Conservation (phyloP, 2,329 filamentous ascomycete species). For the Paracorniculantispora psalliotae region DNA sequence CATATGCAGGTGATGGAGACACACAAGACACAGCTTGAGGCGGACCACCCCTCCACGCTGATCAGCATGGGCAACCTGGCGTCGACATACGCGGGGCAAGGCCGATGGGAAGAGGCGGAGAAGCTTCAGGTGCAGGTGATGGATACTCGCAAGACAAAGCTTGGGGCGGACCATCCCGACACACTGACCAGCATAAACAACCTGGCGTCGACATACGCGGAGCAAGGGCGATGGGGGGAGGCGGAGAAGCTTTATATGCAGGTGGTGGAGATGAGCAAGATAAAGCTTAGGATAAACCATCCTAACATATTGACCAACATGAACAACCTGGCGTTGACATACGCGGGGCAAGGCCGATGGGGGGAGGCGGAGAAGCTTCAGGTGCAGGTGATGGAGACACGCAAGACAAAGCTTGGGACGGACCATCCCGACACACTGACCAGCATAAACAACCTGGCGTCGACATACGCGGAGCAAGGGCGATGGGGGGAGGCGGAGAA, state of each 20-base stretch:
- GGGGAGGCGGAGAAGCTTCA: background rate
- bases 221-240: background rate
- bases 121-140: too few species aligned
- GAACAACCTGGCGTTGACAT: background rate
- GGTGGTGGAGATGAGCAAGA: background rate
- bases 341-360: background rate
- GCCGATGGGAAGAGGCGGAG: conserved; percentile 4
- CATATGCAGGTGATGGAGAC: background rate
- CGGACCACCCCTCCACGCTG: conserved; percentile 8
- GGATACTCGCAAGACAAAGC: too few species aligned
- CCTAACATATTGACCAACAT: background rate
- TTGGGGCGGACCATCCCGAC: too few species aligned
- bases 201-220: too few species aligned
- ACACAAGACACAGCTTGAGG: background rate
- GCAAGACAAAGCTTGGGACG: background rate
- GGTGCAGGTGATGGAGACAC: background rate
- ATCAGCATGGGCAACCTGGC: background rate
- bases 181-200: too few species aligned
- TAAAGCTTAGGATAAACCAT: conserved; percentile 4
- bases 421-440: background rate
- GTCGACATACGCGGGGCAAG: background rate
- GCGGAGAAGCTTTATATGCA: background rate
- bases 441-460: conserved; percentile 14
- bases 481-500: background rate
- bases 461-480: background rate